Conservation (phyloP, 257 asterid species). For the Solanum chilense region DNA sequence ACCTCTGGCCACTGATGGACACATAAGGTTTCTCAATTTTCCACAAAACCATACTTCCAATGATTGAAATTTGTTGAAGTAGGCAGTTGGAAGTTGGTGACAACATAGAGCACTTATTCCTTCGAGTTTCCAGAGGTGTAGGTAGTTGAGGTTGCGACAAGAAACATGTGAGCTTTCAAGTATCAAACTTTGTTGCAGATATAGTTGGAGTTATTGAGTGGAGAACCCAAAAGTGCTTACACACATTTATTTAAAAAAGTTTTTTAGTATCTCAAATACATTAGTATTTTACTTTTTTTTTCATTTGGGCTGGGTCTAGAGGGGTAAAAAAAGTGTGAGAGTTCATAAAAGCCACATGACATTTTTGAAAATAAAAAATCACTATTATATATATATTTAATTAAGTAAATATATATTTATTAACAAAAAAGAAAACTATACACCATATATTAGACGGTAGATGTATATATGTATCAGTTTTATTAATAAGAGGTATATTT, state of each 20-base stretch:
- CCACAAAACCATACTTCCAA: fast-evolving
- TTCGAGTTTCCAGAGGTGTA: fast-evolving
- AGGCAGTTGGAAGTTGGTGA: not conserved
- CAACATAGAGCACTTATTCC: not conserved
- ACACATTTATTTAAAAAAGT: not conserved
- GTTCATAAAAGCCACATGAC: fast-evolving
- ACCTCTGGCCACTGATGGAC: not conserved
- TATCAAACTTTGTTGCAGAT: not conserved
- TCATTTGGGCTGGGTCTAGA: no score
- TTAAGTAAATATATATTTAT: no score
- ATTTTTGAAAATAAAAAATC: no score
- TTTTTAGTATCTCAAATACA: not conserved
- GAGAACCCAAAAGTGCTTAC: not conserved
- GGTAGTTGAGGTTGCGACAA: not conserved
- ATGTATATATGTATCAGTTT: no score
- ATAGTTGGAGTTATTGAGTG: not conserved
- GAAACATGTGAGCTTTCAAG: no score
- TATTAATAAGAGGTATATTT: no score
- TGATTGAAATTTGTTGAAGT: not conserved
- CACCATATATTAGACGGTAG: no score
- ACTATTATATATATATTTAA: no score
- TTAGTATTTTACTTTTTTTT: no score
- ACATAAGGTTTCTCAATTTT: not conserved
- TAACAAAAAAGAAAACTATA: no score
- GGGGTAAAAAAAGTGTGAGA: no score